Evolutionary conservation across 169 alveolate genomes (phyloP).

Genomic region (Eimeria acervulina): DNA sequence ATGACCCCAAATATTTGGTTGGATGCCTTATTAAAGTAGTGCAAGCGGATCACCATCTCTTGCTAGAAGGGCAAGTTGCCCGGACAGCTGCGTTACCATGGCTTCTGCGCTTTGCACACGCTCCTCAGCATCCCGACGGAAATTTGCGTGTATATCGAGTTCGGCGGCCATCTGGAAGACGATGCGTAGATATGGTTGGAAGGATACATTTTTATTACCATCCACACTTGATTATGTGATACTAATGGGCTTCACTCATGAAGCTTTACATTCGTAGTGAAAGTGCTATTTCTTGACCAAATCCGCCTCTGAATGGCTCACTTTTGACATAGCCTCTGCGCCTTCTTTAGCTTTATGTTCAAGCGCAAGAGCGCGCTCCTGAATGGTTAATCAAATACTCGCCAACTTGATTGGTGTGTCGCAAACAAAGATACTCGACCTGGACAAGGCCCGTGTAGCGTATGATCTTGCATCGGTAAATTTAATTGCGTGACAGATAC

Average conservation of each 20-base stretch:
- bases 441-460: not conserved
- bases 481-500: not conserved
- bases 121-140: conserved; percentile 39
- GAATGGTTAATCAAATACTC: not conserved
- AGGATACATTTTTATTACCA: not conserved
- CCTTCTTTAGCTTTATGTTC: conserved; percentile 28
- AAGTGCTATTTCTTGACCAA: not conserved
- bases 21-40: not conserved
- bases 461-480: not conserved
- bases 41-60: conserved; percentile 58
- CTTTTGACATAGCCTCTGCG: conserved; percentile 27
- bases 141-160: conserved; percentile 23
- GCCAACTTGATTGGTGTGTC: not conserved
- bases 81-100: conserved; percentile 55
- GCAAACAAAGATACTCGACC: not conserved
- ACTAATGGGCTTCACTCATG: not conserved
- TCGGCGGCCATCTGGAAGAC: conserved; percentile 44
- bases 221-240: too few relatives aligned
- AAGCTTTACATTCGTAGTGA: too few relatives aligned
- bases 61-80: conserved; percentile 79
- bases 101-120: conserved; percentile 71
- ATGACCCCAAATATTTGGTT: not conserved
- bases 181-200: not conserved
- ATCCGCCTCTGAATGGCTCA: not conserved
- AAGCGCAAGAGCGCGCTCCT: conserved; percentile 51